Base-by-base conservation (phyloP, 495 filamentous ascomycete genomes). In the Massariosphaeria phaeospora region DNA sequence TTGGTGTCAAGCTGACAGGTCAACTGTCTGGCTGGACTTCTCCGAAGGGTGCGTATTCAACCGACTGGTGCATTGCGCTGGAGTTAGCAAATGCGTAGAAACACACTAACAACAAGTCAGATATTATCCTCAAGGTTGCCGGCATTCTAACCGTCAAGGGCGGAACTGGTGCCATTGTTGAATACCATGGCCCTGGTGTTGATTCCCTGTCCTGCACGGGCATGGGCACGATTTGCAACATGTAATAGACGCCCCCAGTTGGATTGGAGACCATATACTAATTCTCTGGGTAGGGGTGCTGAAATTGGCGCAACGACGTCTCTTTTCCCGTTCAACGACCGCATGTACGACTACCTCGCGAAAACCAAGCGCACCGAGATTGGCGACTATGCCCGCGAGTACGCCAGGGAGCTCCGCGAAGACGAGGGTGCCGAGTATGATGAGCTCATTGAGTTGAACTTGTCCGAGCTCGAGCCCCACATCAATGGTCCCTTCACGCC, bases 401-500 rank as follows among this genome's bases (percentile, higher is more conserved):
- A 96, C 73, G 84, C 88, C 52, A 79, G 85, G 61, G 88, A 96
- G 67, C 86, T 98, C 62, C 81, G 79, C 52, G 87, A 89, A 69
- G 93, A 98, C 66, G 79, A 94, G 73, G 93, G 91, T 68, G 90
- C 89, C 55, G 82, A 97, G 75, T 98, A 96, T 73, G 93, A 98
- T 70, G 84, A 98, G 75, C 73, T 96, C 59, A 82, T 98, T 63
- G 91, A 96, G 76, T 84, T 98, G 75, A 91, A 98, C 77, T 82
- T 98, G 31, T 84, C 79, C 46, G 85, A 93, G 73, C 85, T 98
- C 39, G 93, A 98, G 71, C 93, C 93, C 2, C 93, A 96, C 70
- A 88, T 98, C 74, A 98, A 98, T 71, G 93, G 93, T 5, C 93
- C 93, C 26, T 94, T 95, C 70, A 98, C 93, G 0, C 93, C 93